Conservation (phyloP, 1,139 yeast genomes). For the Diutina mesorugosa region DNA sequence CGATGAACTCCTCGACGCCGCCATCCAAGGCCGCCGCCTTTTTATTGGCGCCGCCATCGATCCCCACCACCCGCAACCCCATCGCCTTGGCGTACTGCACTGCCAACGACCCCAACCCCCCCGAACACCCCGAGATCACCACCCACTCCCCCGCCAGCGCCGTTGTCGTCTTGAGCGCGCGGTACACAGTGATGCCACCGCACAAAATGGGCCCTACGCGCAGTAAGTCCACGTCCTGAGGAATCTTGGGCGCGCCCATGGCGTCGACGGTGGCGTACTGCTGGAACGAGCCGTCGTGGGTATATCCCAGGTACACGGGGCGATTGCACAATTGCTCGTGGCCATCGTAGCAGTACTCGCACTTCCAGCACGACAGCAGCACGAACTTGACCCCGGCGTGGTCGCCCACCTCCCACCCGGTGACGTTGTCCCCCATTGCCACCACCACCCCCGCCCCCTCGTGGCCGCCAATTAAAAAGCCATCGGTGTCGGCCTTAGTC, state of each 20-base stretch:
- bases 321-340: slow-evolving; percentile 58
- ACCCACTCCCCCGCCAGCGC: slow-evolving; percentile 68
- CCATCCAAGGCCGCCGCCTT: slow-evolving; percentile 36
- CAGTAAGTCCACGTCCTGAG: slow-evolving; percentile 59
- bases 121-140: slow-evolving; percentile 72
- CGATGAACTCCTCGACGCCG: slow-evolving; percentile 65
- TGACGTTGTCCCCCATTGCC: slow-evolving; percentile 56
- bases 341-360: slow-evolving; percentile 61
- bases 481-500: slow-evolving; percentile 39
- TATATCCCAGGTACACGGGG: slow-evolving; percentile 66
- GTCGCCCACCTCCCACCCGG: slow-evolving; percentile 64
- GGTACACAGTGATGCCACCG: slow-evolving; percentile 79
- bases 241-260: slow-evolving; percentile 70
- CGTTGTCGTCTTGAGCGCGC: slow-evolving; percentile 62
- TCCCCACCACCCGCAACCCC: slow-evolving; percentile 68
- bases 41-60: slow-evolving; percentile 65
- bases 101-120: slow-evolving; percentile 76
- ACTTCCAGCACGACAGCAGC: slow-evolving; percentile 59
- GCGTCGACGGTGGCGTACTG: slow-evolving; percentile 82
- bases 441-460: slow-evolving; percentile 84
- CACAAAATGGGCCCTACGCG: slow-evolving; percentile 67
- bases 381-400: slow-evolving; percentile 72
- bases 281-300: slow-evolving; percentile 77
- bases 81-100: slow-evolving; percentile 73
- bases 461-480: slow-evolving; percentile 52